Base-by-base conservation (phyloP, 2,329 filamentous ascomycete genomes). In the Colletotrichum agaves region DNA sequence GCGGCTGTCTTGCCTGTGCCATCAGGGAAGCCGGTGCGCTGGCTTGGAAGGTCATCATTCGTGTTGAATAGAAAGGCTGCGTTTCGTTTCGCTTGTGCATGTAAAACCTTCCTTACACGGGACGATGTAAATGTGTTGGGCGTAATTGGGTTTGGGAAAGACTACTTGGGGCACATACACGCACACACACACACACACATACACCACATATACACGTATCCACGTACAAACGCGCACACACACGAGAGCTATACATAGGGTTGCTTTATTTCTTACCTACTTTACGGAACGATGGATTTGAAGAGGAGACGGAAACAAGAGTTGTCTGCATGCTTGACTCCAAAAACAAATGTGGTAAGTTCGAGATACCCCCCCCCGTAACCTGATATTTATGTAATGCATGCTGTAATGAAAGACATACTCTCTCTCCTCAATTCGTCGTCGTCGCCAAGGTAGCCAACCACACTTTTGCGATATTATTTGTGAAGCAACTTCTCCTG, bases 11-110 rank as follows among this genome's bases (percentile, higher is more conserved):
- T 39, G 86, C 87, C 3, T 95, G 92, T 77, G 91, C 90, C 44
- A 87, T 95, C 47, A 85, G 92, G 17, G 91, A 95, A 80, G 91
- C 91, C 0, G 88, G 88, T 5, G 91, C 90, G 3, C 75, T 93
- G 65, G 89, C 88, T 2, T 89, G 92, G 82, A 87, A 86, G 71
- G 85, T 93, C 27, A 84, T 93, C n/a, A 85, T 90, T 31, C 80
- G 87, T 58, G 84, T 89, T 23, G 85, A 87, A 60, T 88, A 61
- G 35, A 52, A 10, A 39, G 31, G 3, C n/a, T 2, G 17, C 23
- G 3, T n/a, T 11, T 57, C 49, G 2, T n/a, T 58, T 41, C 41
- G 33, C 52, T 8, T 41, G 23, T 41, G 50, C 63, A 35, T 60
- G 37, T 59, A 55, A 10, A 39, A 41, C 7, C 62, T 27, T 7